Percentiles rank a stretch among this genome's conserved stretches.
Conservation (phyloP, 257 asterid species). For the Eustoma russellianum region DNA sequence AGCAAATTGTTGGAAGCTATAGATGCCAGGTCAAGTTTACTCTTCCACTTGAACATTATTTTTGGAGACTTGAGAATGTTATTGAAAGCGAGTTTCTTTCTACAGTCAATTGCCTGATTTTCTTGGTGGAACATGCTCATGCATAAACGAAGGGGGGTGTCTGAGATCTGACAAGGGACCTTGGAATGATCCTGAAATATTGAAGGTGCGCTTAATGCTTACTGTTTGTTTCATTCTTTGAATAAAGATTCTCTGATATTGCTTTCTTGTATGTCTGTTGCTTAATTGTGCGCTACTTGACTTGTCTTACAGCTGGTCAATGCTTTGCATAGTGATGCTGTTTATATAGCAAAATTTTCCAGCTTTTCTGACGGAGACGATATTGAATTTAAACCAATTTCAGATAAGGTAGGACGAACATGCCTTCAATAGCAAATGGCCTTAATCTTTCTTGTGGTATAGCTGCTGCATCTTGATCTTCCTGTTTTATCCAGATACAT, state of each 20-base stretch:
- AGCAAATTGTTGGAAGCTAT: constrained; percentile 63
- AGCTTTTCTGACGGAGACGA: constrained; percentile 48
- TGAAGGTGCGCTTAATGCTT: constrained; percentile 51
- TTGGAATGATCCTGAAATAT: constrained; percentile 74
- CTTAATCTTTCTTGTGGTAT: constrained; percentile 6
- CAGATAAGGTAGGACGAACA: constrained; percentile 33
- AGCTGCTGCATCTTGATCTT: constrained; percentile 3
- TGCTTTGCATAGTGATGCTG: constrained; percentile 47
- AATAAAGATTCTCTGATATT: too few species aligned
- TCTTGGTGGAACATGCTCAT: constrained; percentile 89
- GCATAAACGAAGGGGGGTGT: constrained; percentile 83
- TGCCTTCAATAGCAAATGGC: background rate
- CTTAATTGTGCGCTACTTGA: constrained; percentile 19
- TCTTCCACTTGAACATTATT: constrained; percentile 12
- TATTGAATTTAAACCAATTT: constrained; percentile 43
- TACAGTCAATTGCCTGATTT: constrained; percentile 95
- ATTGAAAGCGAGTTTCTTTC: constrained; percentile 9
- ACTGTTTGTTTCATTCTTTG: background rate
- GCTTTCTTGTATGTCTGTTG: background rate
- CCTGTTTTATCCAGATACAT: constrained; percentile 26
- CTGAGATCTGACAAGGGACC: constrained; percentile 89
- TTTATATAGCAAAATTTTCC: constrained; percentile 29
- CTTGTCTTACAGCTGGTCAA: constrained; percentile 68
- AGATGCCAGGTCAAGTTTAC: constrained; percentile 54
- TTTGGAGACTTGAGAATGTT: constrained; percentile 1